Percentiles rank a stretch among this genome's conserved stretches.
These are phyloP conservation scores for Zasmidium citrigriseum DNA, from an alignment of 2,329 filamentous ascomycete genomes.

Conservation along the genomic window DNA sequence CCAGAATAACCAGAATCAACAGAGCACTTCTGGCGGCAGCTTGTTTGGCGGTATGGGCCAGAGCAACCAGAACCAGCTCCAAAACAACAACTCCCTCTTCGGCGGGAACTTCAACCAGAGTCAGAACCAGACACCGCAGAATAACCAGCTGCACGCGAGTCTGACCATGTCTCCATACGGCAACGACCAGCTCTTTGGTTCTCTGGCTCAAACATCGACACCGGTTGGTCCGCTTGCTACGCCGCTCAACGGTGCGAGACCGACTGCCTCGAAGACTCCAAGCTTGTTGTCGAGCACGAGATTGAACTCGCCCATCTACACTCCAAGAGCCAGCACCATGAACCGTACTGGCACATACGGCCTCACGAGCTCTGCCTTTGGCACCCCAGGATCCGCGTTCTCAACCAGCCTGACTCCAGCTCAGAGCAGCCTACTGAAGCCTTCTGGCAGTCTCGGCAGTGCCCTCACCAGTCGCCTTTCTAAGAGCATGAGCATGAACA, in stretches of 20 bases:
- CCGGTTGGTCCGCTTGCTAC: slow-evolving; percentile 89
- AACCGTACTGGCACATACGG: slow-evolving; percentile 65
- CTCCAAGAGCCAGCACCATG: slow-evolving; percentile 57
- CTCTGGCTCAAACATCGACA: slow-evolving; percentile 65
- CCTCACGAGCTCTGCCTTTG: slow-evolving; percentile 83
- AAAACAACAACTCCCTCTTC: slow-evolving; percentile 52
- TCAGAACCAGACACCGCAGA: slow-evolving; percentile 52
- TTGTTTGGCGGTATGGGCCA: slow-evolving; percentile 42
- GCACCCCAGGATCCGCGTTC: slow-evolving; percentile 63
- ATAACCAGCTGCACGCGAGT: slow-evolving; percentile 56
- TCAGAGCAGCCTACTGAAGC: slow-evolving; percentile 63
- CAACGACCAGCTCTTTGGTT: slow-evolving; percentile 80
- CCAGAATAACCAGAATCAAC: slow-evolving; percentile 42
- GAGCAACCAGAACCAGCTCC: slow-evolving; percentile 43
- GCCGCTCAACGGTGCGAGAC: slow-evolving; percentile 69
- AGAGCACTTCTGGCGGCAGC: slow-evolving; percentile 32
- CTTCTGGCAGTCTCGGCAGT: slow-evolving; percentile 63
- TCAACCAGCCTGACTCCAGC: slow-evolving; percentile 65
- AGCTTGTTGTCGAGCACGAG: slow-evolving; percentile 32
- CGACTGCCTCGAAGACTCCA: slow-evolving; percentile 30
- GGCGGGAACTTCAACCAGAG: slow-evolving; percentile 44
- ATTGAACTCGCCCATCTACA: slow-evolving; percentile 72
- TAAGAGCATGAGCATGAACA: slow-evolving; percentile 89
- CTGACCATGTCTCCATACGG: slow-evolving; percentile 88
- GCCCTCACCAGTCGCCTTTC: slow-evolving; percentile 59